These are phyloP conservation scores for Calonectria fujianensis DNA, from an alignment of 2,329 filamentous ascomycete genomes.

Conservation along the genomic window DNA sequence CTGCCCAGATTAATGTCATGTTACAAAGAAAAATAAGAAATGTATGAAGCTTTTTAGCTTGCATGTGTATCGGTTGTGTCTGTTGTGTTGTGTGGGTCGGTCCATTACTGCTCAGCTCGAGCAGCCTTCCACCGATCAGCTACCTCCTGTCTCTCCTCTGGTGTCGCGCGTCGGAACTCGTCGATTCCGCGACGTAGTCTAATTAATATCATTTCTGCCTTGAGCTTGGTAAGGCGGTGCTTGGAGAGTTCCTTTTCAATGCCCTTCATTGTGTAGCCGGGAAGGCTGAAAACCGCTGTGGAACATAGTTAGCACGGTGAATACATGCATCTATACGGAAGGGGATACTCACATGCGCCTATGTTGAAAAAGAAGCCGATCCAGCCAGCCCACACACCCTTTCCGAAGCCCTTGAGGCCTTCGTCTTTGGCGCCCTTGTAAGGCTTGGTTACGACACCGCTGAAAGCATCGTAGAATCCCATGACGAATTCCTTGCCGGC, in stretches of 20 bases:
- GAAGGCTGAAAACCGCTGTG: constrained; percentile 63
- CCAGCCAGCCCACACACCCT: constrained; percentile 71
- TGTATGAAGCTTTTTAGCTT: not conserved
- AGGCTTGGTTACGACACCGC: constrained; percentile 79
- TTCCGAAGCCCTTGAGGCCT: constrained; percentile 76
- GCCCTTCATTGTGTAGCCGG: constrained; percentile 72
- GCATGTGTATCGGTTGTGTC: constrained; percentile 1
- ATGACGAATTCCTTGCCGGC: constrained; percentile 79
- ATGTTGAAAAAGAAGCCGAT: constrained; percentile 66
- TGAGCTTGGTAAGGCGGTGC: constrained; percentile 57
- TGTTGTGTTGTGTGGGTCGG: not conserved
- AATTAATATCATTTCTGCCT: constrained; percentile 59
- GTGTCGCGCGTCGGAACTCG: constrained; percentile 52
- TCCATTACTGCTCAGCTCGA: constrained; percentile 8
- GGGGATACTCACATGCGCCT: constrained; percentile 59
- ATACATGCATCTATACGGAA: no score
- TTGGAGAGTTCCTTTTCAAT: constrained; percentile 68
- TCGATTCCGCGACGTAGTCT: constrained; percentile 56
- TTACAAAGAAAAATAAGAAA: not conserved
- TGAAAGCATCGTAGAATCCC: constrained; percentile 81
- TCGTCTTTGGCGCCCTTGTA: constrained; percentile 77
- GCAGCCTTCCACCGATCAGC: constrained; percentile 42
- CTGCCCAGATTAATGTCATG: not conserved
- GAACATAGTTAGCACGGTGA: not conserved
- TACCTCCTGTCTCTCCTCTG: constrained; percentile 31